Evolutionary conservation across 805 yeast species (phyloP), one percentile per base, ranked within the genome.

Genomic region (Ogataea siamensis): DNA sequence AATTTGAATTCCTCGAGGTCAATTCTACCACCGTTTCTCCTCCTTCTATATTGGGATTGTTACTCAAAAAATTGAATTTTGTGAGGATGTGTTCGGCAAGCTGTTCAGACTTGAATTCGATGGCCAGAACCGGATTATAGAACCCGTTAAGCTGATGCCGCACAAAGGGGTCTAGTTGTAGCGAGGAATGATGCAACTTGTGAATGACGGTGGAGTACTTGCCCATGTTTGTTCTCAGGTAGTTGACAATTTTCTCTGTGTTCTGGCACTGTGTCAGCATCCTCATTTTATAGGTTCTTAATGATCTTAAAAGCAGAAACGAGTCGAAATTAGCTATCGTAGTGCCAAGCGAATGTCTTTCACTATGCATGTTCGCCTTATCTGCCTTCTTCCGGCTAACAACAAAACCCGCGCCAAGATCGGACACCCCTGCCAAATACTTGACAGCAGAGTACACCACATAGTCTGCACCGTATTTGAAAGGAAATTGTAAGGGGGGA

Each of bases 391-490:
- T 58, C 46, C 64, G 67, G 5, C 72, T 64, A 18, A 74, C 67
- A 15, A 75, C 61, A 29, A 74, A 57, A 1, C 80, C 80, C 6
- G 80, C 78, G 37, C 74, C 62, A 29, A 74, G 58, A 51, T 74
- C 80, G 24, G 73, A 64, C 34, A 74, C 80, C 10, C 80, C 80
- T 0, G 78, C 77, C 39, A 75, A 65, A 53, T 70, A 74, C 46
- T 75, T 75, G 8, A 77, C 74, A 3, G 80, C 80, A 5, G 77
- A 71, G 49, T 74, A 77, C 54, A 75, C 66, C 5, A 74, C 68
- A 37, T 69, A 59, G 50, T 75, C 78, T 4, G 78, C 79, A 4
- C 77, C 78, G 46, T 63, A 66, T 17, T 60, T 54, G 49, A 74
- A 74, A 0, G 80, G 76, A 42, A 71, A 67, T 47, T 69, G 78